Evolutionary conservation across 108 stramenopile genomes (phyloP), one percentile per base, ranked within the genome.

Genomic region (Seminavis robusta): DNA sequence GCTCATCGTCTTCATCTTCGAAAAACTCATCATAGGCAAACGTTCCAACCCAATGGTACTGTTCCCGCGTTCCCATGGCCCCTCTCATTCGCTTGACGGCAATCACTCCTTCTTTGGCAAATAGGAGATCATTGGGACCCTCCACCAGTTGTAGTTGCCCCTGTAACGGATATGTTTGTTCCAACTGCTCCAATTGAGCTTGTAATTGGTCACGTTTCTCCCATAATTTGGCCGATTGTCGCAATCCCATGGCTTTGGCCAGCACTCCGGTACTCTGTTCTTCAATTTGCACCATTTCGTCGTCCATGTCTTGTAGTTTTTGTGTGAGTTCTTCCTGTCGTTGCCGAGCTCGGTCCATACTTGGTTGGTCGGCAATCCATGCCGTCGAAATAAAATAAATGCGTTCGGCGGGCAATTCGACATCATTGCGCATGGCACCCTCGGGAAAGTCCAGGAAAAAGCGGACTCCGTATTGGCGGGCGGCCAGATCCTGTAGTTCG

Each of bases 371-470:
- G n/a, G 15, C 13, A 30, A 47, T 47, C 69, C 69, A 70, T 33
- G 62, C 63, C 13, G 48, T 43, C 11, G 50, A 33, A 24, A 70
- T 52, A 27, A 72, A 72, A 39, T 66, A 72, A 29, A 72, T 65
- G 5, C 65, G 32, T 45, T 66, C 71, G 5, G 71, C 71, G 1
- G 69, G 71, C 32, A 72, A 33, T 29, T 54, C 59, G 49, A 72
- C 71, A 37, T 72, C 71, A 32, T 72, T 72, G 29, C 71, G 47
- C 17, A 11, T 39, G 27, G 71, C 64, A 4, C 71, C 71, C 15
- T 72, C 59, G 10, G 71, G 71, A 49, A 72, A 72, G 26, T 72
- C 65, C 52, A 72, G 37, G 33, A 61, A 66, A 33, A 59, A 71
- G 20, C 69, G 50, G 7, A 71, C 28, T 8, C 55, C 64, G 38